These are phyloP conservation scores for Neopestalotiopsis rosae DNA, from an alignment of 2,329 filamentous ascomycete species.

Conservation along the genomic window DNA sequence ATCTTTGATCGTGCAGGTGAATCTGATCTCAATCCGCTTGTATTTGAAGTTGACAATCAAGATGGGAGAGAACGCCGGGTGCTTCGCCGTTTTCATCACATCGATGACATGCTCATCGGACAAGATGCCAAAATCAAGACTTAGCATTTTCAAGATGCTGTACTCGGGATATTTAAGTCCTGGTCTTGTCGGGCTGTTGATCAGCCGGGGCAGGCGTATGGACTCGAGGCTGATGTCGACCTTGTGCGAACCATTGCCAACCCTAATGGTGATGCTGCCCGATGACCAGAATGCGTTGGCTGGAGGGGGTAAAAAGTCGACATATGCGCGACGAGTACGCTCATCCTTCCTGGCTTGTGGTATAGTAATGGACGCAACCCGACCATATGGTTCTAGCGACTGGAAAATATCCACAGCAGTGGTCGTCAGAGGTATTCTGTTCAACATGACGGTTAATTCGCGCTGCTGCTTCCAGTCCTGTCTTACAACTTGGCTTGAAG, in stretches of 20 bases:
- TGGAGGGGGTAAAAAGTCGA: constrained; percentile 66
- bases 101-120: constrained; percentile 61
- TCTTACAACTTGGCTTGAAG: constrained; percentile 4
- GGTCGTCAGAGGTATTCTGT: constrained; percentile 39
- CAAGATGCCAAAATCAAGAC: constrained; percentile 68
- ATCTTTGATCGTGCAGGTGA: constrained; percentile 35
- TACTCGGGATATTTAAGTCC: constrained; percentile 36
- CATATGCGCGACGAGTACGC: constrained; percentile 45
- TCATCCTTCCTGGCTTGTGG: constrained; percentile 48
- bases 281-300: constrained; percentile 55
- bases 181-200: constrained; percentile 38
- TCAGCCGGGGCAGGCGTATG: constrained; percentile 6
- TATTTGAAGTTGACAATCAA: constrained; percentile 45
- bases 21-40: constrained; percentile 47
- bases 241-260: background rate
- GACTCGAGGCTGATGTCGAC: constrained; percentile 1
- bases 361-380: constrained; percentile 62
- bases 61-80: constrained; percentile 29
- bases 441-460: constrained; percentile 38
- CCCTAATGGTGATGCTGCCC: constrained; percentile 31
- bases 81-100: constrained; percentile 54
- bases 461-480: constrained; percentile 41
- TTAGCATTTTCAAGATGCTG: constrained; percentile 48
- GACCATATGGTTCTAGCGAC: constrained; percentile 57
- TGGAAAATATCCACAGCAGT: constrained; percentile 53